Evolutionary conservation across 768 basidiomycete species (phyloP).

Genomic region (Rhodosporidiobolus sp.): DNA sequence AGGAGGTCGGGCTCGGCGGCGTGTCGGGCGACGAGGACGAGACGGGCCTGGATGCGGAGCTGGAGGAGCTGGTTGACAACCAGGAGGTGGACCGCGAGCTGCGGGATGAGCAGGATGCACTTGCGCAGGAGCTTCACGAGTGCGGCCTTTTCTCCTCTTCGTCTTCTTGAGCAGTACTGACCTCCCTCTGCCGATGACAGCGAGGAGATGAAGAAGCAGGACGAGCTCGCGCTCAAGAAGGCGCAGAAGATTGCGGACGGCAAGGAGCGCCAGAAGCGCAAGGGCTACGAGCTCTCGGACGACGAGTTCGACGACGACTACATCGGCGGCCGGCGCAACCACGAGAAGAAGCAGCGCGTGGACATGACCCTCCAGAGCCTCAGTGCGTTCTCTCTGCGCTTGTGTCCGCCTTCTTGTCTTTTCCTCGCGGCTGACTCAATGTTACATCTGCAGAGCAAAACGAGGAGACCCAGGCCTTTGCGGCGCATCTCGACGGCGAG

Average conservation of each 20-base stretch:
- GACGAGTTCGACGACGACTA: slow-evolving; percentile 39
- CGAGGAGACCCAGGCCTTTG: slow-evolving; percentile 32
- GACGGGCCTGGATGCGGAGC: slow-evolving; percentile 29
- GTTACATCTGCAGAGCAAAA: slow-evolving; percentile 5
- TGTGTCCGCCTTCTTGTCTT: neutral
- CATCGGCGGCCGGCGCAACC: neutral
- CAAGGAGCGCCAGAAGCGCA: slow-evolving; percentile 31
- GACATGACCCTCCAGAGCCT: slow-evolving; percentile 9
- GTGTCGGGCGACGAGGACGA: slow-evolving; percentile 30
- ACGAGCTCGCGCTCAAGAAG: slow-evolving; percentile 6
- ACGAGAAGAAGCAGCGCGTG: slow-evolving; percentile 9
- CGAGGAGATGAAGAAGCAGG: slow-evolving; percentile 18
- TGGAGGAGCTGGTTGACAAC: slow-evolving; percentile 35
- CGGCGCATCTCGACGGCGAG: neutral
- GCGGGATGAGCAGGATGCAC: slow-evolving; percentile 13
- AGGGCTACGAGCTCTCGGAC: slow-evolving; percentile 23
- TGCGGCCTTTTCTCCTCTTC: neutral
- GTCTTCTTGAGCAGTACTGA: neutral
- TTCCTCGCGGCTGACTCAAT: neutral
- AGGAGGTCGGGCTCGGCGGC: slow-evolving; percentile 20
- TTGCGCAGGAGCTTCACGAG: slow-evolving; percentile 11
- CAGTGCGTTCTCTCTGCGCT: neutral
- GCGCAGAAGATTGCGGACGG: slow-evolving; percentile 33
- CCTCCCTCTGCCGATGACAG: neutral
- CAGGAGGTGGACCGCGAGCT: slow-evolving; percentile 19